These are phyloP conservation scores for Podaxis mareebaensis DNA, from an alignment of 768 basidiomycete species.

Conservation along the genomic window DNA sequence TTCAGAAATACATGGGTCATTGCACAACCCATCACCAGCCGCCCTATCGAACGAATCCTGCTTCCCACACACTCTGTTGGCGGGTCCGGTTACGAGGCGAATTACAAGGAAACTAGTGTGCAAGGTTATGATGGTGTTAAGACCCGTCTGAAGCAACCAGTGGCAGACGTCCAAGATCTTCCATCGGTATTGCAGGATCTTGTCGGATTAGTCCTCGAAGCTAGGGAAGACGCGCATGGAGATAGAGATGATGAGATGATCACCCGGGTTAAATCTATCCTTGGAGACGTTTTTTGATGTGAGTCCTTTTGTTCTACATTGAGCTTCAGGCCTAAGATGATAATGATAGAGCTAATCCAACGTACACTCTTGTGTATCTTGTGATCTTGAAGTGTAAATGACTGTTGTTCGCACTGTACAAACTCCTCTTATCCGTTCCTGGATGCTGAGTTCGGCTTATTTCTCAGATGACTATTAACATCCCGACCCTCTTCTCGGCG, in stretches of 20 bases:
- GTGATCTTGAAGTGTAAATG: no score
- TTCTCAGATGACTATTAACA: no score
- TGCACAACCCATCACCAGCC: constrained; percentile 29
- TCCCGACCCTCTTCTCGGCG: no score
- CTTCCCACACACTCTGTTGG: constrained; percentile 16
- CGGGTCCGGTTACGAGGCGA: constrained; percentile 16
- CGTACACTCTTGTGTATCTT: neutral
- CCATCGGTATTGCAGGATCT: constrained; percentile 33
- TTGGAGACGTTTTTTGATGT: constrained; percentile 26
- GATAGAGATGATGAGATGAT: constrained; percentile 28
- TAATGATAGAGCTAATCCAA: neutral
- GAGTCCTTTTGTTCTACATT: neutral
- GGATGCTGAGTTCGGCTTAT: no score
- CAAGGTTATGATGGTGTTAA: constrained; percentile 34
- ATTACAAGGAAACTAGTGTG: constrained; percentile 32
- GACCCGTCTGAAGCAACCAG: constrained; percentile 28
- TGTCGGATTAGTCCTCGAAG: constrained; percentile 34
- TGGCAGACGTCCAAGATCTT: constrained; percentile 28
- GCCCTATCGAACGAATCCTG: constrained; percentile 36
- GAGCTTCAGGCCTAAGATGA: neutral
- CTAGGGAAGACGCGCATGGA: constrained; percentile 25
- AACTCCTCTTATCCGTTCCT: no score
- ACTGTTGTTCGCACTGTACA: no score
- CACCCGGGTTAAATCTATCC: constrained; percentile 27
- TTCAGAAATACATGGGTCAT: constrained; percentile 39